Conservation (phyloP, 805 yeast genomes). For the Yamadazyma paraphyllophila region DNA sequence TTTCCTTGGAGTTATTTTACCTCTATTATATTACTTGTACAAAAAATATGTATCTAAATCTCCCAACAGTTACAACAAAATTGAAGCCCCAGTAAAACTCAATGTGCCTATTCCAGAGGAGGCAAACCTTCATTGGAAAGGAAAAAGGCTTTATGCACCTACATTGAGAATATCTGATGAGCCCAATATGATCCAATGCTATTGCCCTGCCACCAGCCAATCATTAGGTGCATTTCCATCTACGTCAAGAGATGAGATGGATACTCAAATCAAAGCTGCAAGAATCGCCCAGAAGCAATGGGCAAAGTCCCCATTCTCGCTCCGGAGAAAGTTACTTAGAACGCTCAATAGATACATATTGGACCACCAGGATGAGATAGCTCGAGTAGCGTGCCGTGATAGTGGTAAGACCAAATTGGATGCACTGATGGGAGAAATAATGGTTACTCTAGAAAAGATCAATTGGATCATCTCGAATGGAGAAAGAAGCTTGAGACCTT, state of each 20-base stretch:
- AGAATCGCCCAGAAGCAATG: slow-evolving; percentile 53
- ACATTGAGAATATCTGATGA: slow-evolving; percentile 58
- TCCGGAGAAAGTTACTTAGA: slow-evolving; percentile 67
- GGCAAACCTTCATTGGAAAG: slow-evolving; percentile 90
- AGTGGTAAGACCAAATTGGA: slow-evolving; percentile 95
- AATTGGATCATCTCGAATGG: slow-evolving; percentile 90
- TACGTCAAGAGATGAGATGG: slow-evolving; percentile 68
- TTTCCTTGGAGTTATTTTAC: slow-evolving; percentile 38
- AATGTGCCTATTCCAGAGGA: slow-evolving; percentile 65
- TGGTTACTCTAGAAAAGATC: slow-evolving; percentile 91
- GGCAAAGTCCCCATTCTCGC: slow-evolving; percentile 53
- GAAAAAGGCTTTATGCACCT: slow-evolving; percentile 66
- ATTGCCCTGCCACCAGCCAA: slow-evolving; percentile 97
- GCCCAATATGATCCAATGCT: slow-evolving; percentile 70
- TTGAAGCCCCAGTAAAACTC: slow-evolving; percentile 48
- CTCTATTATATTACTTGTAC: slow-evolving; percentile 33
- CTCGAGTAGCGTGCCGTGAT: slow-evolving; percentile 92
- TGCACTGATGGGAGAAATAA: slow-evolving; percentile 93
- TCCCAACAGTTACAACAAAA: slow-evolving; percentile 40
- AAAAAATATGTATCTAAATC: slow-evolving; percentile 34
- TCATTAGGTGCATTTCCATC: slow-evolving; percentile 70
- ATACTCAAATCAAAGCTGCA: slow-evolving; percentile 55
- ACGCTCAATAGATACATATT: slow-evolving; percentile 71
- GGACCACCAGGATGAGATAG: slow-evolving; percentile 81
- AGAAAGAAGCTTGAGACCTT: slow-evolving; percentile 62